These are phyloP conservation scores for Apophysomyces elegans DNA, from an alignment of 371 early-diverging fungal species.

Conservation along the genomic window DNA sequence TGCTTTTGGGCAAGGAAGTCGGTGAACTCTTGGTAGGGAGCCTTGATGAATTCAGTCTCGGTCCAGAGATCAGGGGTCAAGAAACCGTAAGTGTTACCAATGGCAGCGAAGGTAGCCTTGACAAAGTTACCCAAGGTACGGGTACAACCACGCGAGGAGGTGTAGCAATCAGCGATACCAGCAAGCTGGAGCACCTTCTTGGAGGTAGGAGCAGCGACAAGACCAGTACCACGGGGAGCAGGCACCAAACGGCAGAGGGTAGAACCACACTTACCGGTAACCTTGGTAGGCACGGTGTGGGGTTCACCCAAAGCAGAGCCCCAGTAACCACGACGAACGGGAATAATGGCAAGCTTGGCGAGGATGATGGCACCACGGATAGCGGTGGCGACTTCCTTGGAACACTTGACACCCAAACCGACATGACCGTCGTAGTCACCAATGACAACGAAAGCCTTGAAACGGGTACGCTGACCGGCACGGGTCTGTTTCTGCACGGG, in stretches of 20 bases:
- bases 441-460: constrained; percentile 98
- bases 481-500: constrained; percentile 99
- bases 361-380: constrained; percentile 97
- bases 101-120: constrained; percentile 97
- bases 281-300: constrained; percentile 37
- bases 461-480: constrained; percentile 99
- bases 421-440: constrained; percentile 98
- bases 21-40: constrained; percentile 90
- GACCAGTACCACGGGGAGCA: constrained; percentile 99
- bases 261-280: constrained; percentile 66
- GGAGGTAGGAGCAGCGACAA: constrained; percentile 94
- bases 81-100: constrained; percentile 95
- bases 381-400: constrained; percentile 98
- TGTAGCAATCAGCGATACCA: constrained; percentile 98
- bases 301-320: constrained; percentile 89
- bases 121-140: constrained; percentile 96
- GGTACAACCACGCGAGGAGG: constrained; percentile 89
- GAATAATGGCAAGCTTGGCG: constrained; percentile 96
- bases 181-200: constrained; percentile 97
- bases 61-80: constrained; percentile 96
- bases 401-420: constrained; percentile 98
- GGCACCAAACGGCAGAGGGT: constrained; percentile 93
- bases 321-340: constrained; percentile 99
- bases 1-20: constrained; percentile 76
- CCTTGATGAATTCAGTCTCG: constrained; percentile 81